A percentile compares a stretch with the other conserved stretches of the same genome.
These are phyloP conservation scores for Aureobasidium uvarum DNA, from an alignment of 2,329 filamentous ascomycete species.

Conservation along the genomic window DNA sequence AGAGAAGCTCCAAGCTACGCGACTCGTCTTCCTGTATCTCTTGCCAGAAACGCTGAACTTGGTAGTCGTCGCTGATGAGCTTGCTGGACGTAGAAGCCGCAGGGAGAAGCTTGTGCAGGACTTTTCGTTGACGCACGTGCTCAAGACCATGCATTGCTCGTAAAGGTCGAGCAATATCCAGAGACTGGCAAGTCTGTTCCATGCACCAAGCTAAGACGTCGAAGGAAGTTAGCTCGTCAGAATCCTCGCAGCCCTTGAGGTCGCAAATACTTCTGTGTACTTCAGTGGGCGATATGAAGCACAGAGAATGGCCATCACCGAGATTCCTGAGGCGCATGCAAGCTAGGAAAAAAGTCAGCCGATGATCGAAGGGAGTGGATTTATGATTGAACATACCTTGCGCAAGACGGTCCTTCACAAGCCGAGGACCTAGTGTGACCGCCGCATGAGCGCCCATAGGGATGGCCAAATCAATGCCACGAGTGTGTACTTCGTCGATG, in stretches of 20 bases:
- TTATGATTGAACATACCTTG: conserved; percentile 46
- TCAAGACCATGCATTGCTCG: conserved; percentile 62
- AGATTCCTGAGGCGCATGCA: conserved; percentile 72
- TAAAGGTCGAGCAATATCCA: conserved; percentile 52
- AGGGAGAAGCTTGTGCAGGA: conserved; percentile 38
- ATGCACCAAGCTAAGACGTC: conserved; percentile 63
- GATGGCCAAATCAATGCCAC: conserved; percentile 66
- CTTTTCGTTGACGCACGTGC: conserved; percentile 45
- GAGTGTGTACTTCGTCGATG: conserved; percentile 67
- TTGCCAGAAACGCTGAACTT: not conserved
- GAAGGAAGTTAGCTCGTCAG: conserved; percentile 44
- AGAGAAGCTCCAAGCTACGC: conserved; percentile 53
- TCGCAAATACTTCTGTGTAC: conserved; percentile 55
- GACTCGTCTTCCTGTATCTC: conserved; percentile 56
- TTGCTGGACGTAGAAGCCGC: conserved; percentile 29
- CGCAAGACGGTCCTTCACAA: conserved; percentile 67
- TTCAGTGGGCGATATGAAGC: conserved; percentile 60
- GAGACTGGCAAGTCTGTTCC: conserved; percentile 54
- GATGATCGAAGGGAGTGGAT: not conserved
- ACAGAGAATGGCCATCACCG: conserved; percentile 63
- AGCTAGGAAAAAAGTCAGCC: conserved; percentile 39
- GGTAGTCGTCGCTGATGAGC: conserved; percentile 34
- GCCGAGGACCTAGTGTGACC: conserved; percentile 62
- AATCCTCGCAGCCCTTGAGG: conserved; percentile 24
- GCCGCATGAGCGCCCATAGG: conserved; percentile 60